These are phyloP conservation scores for Cyclostephanos tholiformis DNA, from an alignment of 108 stramenopile species.

Conservation along the genomic window DNA sequence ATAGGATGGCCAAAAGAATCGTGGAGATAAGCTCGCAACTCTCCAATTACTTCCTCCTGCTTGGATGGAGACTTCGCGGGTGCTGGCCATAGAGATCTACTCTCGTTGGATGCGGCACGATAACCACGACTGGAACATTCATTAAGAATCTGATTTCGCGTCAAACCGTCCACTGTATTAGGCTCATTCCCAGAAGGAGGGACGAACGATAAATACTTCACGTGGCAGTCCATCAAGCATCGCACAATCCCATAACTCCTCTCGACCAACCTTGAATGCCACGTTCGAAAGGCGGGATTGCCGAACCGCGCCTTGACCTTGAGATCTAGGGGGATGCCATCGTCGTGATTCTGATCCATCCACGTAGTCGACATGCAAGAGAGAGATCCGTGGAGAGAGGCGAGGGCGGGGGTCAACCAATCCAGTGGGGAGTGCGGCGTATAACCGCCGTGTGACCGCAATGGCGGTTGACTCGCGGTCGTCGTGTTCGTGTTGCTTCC, in stretches of 20 bases:
- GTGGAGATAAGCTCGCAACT: slow-evolving; percentile 82
- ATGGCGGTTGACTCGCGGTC: background rate
- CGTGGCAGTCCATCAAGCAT: slow-evolving; percentile 56
- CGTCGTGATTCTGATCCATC: slow-evolving; percentile 45
- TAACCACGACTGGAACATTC: slow-evolving; percentile 58
- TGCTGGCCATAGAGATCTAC: background rate
- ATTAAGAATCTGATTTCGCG: slow-evolving; percentile 29
- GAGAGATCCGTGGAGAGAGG: slow-evolving; percentile 77
- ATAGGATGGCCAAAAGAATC: slow-evolving; percentile 88
- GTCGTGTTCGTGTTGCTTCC: background rate
- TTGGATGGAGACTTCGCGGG: slow-evolving; percentile 7
- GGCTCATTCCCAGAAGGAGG: background rate
- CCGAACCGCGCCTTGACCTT: slow-evolving; percentile 69
- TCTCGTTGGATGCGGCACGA: slow-evolving; percentile 60
- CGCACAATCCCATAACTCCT: slow-evolving; percentile 64
- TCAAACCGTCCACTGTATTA: slow-evolving; percentile 16
- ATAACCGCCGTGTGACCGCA: slow-evolving; percentile 24
- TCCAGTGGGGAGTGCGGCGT: slow-evolving; percentile 59
- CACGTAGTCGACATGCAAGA: slow-evolving; percentile 57
- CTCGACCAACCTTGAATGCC: slow-evolving; percentile 72
- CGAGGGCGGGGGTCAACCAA: slow-evolving; percentile 72
- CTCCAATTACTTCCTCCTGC: slow-evolving; percentile 58
- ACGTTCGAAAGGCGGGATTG: slow-evolving; percentile 75
- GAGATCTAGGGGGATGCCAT: slow-evolving; percentile 71
- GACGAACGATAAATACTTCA: slow-evolving; percentile 8